Base-by-base conservation (phyloP, 169 alveolate species). In the Plasmodium knowlesi region DNA sequence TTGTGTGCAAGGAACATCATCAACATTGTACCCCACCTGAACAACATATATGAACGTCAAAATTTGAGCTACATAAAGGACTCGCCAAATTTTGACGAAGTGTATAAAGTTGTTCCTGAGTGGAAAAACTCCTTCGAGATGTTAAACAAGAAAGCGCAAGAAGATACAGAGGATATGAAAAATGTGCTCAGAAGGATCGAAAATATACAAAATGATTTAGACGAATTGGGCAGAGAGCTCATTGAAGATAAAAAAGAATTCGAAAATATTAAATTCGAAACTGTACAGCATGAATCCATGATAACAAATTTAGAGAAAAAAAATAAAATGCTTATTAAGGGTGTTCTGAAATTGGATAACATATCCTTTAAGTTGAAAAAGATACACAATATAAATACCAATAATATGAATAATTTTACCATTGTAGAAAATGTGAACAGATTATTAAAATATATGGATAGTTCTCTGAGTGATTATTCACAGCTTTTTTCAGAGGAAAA, bases 181-280 rank as follows among this genome's bases (percentile, higher is more conserved):
- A 70, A 82, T 82, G 83, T 91, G 46, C 67, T 91, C 28, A 81
- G 76, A 70, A 80, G 92, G 19, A 81, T 91, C 10, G 92, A 91
- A 54, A 82, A 82, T 50, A 91, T 91, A 5, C 73, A 81, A 81
- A 80, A 81, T 37, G 95, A 91, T 34, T 81, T 91, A 34, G 85
- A 78, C 54, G 70, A 46, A 46, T 37, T 91, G 76, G 53, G 84
- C 6, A 91, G 74, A 91, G 95, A 91, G 46, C 73, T 81, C 50
- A 34, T 3, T 39, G 95, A 91, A 81, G 95, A 91, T 91, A 80
- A 50, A 82, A 72, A 91, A 81, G 95, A 91, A 57, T 80, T 91
- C 43, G 95, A 91, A 34, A 82, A 71, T 57, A 91, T 91, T 1
- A 91, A 91, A 91, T 91, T 91, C 74, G 95, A 91, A 81, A 91